phyloP scores from a whole-genome alignment of 1,284 basidiomycete genomes.

The Malassezia arunalokei region DNA sequence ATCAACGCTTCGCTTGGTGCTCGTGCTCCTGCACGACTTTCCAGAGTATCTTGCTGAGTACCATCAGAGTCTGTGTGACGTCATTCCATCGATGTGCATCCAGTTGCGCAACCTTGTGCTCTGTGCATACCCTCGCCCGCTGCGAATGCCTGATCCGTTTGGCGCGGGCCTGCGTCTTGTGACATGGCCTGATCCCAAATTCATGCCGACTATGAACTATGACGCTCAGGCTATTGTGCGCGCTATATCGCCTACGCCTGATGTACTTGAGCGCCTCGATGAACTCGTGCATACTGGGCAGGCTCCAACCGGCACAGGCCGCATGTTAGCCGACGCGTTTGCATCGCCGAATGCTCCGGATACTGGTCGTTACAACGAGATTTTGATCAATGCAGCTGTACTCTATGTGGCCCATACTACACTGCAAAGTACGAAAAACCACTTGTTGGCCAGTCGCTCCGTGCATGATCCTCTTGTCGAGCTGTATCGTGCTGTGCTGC shows the following conservation, averaged over 20 bases:
- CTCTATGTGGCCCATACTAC: constrained; percentile 86
- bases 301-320: not conserved
- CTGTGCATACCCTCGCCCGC: constrained; percentile 75
- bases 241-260: constrained; percentile 48
- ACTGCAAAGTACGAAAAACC: constrained; percentile 50
- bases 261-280: constrained; percentile 18
- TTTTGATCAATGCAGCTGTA: constrained; percentile 79
- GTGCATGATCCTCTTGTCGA: constrained; percentile 67
- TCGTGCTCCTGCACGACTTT: constrained; percentile 95
- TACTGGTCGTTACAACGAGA: constrained; percentile 60
- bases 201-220: constrained; percentile 75
- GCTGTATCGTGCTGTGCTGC: constrained; percentile 59
- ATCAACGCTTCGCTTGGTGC: constrained; percentile 76
- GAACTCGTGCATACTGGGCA: constrained; percentile 16
- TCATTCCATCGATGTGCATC: constrained; percentile 79
- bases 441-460: constrained; percentile 62
- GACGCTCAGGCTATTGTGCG: constrained; percentile 74
- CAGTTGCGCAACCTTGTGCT: constrained; percentile 94
- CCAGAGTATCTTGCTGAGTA: constrained; percentile 95
- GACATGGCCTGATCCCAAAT: constrained; percentile 73
- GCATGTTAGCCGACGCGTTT: not conserved
- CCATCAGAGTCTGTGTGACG: constrained; percentile 87
- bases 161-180: constrained; percentile 49
- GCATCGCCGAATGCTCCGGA: constrained; percentile 47
- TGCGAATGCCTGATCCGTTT: constrained; percentile 73